phyloP scores from a whole-genome alignment of 2,329 filamentous ascomycete genomes.

The Delphinella strobiligena region DNA sequence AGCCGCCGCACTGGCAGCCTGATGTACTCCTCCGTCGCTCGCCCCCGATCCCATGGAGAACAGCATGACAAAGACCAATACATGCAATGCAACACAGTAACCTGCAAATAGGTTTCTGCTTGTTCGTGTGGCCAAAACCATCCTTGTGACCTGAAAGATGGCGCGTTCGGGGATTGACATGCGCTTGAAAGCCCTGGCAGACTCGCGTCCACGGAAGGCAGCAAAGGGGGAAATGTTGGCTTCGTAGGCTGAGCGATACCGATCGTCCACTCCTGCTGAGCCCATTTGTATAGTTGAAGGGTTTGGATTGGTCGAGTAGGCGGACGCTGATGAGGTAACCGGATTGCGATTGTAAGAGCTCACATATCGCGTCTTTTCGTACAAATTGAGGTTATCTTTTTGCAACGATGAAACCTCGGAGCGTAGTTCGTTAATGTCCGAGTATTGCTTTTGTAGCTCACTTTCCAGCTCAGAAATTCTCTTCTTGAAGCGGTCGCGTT shows the following conservation, averaged over 20 bases:
- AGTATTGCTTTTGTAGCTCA: conserved; percentile 75
- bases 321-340: conserved; percentile 53
- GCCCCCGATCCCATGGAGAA: conserved; percentile 57
- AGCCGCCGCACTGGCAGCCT: neutral
- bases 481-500: conserved; percentile 96
- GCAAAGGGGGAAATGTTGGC: conserved; percentile 92
- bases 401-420: conserved; percentile 87
- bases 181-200: conserved; percentile 75
- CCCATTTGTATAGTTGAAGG: conserved; percentile 55
- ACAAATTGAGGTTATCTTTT: conserved; percentile 89
- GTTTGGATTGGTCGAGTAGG: conserved; percentile 52
- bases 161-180: conserved; percentile 87
- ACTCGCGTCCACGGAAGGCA: conserved; percentile 88
- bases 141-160: conserved; percentile 80
- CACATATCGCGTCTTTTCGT: conserved; percentile 95
- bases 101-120: conserved; percentile 89
- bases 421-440: conserved; percentile 69
- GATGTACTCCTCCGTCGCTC: neutral
- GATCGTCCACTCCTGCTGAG: conserved; percentile 60
- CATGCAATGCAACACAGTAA: conserved; percentile 80
- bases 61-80: conserved; percentile 75
- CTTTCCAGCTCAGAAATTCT: conserved; percentile 83
- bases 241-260: conserved; percentile 88
- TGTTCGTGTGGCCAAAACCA: conserved; percentile 78
- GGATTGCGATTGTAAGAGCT: conserved; percentile 73